phyloP scores from a whole-genome alignment of 140 eudicot genomes.

The Erigeron philadelphicus region DNA sequence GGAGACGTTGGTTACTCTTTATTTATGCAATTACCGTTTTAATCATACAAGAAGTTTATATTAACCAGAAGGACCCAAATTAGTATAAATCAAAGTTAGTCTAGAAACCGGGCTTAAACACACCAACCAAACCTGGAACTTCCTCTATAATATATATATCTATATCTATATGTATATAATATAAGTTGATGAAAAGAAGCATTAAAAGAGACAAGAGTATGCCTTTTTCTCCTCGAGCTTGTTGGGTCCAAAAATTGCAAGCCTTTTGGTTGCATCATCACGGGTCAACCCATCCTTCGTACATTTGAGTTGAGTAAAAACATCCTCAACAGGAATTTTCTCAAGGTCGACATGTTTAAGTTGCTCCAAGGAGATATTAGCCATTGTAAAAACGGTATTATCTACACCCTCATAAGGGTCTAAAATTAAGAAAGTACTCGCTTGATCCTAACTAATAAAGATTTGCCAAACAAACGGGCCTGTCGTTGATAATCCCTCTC shows the following conservation, averaged over 20 bases:
- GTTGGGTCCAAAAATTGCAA: conserved; percentile 51
- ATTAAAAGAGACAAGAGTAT: background rate
- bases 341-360: conserved; percentile 41
- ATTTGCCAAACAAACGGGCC: conserved; percentile 20
- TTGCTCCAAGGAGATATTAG: conserved; percentile 43
- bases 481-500: conserved; percentile 31
- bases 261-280: conserved; percentile 53
- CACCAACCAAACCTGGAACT: background rate
- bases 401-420: background rate
- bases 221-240: conserved; percentile 67
- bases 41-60: background rate
- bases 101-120: background rate
- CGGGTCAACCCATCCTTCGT: conserved; percentile 47
- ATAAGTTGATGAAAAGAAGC: background rate
- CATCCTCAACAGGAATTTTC: conserved; percentile 51
- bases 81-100: too few species aligned
- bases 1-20: background rate
- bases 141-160: background rate
- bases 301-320: conserved; percentile 48
- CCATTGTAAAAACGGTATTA: conserved; percentile 26
- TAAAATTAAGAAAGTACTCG: background rate
- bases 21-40: background rate
- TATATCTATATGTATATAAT: background rate
- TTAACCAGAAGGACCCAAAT: background rate
- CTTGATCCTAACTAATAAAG: background rate